A percentile compares a stretch with the other conserved stretches of the same genome.
Conservation (phyloP, 257 asterid genomes). For the Verbascum thapsus region DNA sequence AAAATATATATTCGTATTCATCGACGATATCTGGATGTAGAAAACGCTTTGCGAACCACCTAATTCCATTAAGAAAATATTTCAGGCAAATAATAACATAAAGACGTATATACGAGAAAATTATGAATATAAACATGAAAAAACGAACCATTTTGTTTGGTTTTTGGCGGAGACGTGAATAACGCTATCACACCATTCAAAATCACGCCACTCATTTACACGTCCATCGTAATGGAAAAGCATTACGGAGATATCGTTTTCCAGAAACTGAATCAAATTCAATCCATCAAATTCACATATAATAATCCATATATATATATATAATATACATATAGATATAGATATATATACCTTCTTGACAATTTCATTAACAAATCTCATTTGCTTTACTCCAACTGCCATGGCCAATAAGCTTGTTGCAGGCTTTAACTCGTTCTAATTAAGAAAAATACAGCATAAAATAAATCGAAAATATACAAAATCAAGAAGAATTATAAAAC, state of each 20-base stretch:
- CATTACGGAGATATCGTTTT: slow-evolving; percentile 60
- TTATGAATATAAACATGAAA: neutral
- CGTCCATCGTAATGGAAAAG: slow-evolving; percentile 85
- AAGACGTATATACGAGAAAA: neutral
- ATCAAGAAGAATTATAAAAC: neutral
- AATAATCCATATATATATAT: neutral
- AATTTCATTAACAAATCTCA: slow-evolving; percentile 52
- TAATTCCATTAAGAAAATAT: too few relatives aligned
- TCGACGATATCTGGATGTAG: slow-evolving; percentile 91
- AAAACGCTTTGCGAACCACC: slow-evolving; percentile 98
- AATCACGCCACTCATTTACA: slow-evolving; percentile 68
- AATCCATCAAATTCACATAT: neutral
- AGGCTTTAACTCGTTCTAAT: slow-evolving; percentile 44
- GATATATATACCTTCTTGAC: slow-evolving; percentile 72
- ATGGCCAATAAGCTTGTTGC: slow-evolving; percentile 64
- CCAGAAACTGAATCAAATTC: slow-evolving; percentile 60
- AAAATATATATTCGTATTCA: slow-evolving; percentile 73
- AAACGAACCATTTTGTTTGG: slow-evolving; percentile 78
- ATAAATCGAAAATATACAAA: slow-evolving; percentile 10
- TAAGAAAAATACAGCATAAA: slow-evolving; percentile 15
- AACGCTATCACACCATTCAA: slow-evolving; percentile 62
- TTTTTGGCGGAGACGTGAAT: slow-evolving; percentile 72
- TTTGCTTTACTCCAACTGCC: slow-evolving; percentile 84
- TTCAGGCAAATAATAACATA: neutral
- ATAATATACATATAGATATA: neutral